Base-by-base conservation (phyloP, 306 rosid genomes). In the Cucurbita argyrosperma region DNA sequence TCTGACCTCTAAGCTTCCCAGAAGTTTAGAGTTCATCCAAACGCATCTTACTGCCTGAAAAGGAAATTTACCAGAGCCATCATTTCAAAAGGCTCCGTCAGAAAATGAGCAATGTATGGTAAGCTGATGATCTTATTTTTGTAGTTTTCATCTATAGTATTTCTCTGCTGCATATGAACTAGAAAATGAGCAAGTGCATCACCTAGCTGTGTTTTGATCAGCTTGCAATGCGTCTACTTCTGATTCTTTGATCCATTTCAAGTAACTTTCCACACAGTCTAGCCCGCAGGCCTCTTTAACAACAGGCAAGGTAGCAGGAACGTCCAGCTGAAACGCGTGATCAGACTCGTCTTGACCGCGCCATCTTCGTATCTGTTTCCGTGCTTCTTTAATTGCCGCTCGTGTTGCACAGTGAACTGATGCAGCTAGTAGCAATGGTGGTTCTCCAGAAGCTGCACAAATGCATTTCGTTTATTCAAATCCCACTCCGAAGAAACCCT, bases 371-470 rank as follows among this genome's bases (percentile, higher is more conserved):
- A 90, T 78, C 82, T 93, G 97, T 76, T 85, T 85, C 57, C 96
- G 83, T 11, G 97, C 91, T 60, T 83, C 98, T 81, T 70, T 81
- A 45, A 86, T 78, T 16, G 98, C 97, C 38, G 91, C 92, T 79
- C 94, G 85, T 7, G 92, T 77, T 12, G 98, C 98, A 54, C 96
- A 86, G 68, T 93, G 98, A 80, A 93, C 85, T 0, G 98, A 93
- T 74, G 85, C 90, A 5, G 96, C 97, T 38, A 90, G 79, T 76
- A 90, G 84, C 26, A 93, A 69, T 5, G 98, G 98, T 0, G 98
- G 98, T 78, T 93, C 98, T 0, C 98, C 98, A 50, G 98, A 93
- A 82, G 97, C 98, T 93, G 86, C 85, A 82, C 10, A 53, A 80
- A 80, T 45, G 59, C 39, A 18, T 51, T 16, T 63, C 21, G 30